phyloP scores from a whole-genome alignment of 306 rosid species.

The barrel medic (Medicago truncatula) region MtrunA17r5.0-ANR NC_053043.1:47397501-47398000 shows the following conservation, averaged over 20 bases:
- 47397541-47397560: conserved; percentile 28
- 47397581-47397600: neutral
- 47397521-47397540: conserved; percentile 31
- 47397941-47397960: neutral
- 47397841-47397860: neutral
- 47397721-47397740: conserved; percentile 96
- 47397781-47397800: neutral
- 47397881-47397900: neutral
- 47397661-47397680: conserved; percentile 99
- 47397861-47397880: neutral
- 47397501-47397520: conserved; percentile 11
- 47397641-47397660: conserved; percentile 99
- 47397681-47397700: conserved; percentile 97
- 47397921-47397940: neutral
- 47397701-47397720: conserved; percentile 96
- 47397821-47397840: neutral
- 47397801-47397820: neutral
- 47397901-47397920: neutral
- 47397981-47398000: conserved; percentile 96
- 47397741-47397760: conserved; percentile 23
- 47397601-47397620: conserved; percentile 2
- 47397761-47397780: conserved; percentile 26
- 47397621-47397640: conserved; percentile 67
- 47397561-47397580: neutral
- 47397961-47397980: conserved; percentile 53